Percentiles rank a stretch among this genome's conserved stretches.
phyloP scores from a whole-genome alignment of 148 eudicot species.

The Fagopyrum tataricum region DNA sequence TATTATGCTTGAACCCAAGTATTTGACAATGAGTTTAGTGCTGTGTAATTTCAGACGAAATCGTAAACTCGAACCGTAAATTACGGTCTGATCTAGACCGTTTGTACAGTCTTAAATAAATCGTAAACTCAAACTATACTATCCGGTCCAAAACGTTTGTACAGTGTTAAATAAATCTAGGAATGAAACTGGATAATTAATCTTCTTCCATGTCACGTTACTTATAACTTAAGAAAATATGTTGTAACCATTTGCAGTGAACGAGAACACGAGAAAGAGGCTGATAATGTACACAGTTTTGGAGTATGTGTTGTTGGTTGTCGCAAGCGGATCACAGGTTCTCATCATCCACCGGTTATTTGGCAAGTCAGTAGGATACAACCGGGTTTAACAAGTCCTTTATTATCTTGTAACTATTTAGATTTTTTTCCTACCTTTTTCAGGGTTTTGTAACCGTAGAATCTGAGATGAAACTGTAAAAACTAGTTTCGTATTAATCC shows the following conservation, averaged over 20 bases:
- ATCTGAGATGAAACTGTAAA: background rate
- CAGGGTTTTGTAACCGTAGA: background rate
- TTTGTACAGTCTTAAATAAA: no score
- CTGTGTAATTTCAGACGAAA: no score
- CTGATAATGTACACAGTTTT: slow-evolving; percentile 49
- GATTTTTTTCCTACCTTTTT: background rate
- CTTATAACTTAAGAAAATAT: background rate
- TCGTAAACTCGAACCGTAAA: no score
- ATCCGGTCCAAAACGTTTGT: no score
- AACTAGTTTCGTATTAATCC: background rate
- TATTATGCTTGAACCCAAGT: background rate
- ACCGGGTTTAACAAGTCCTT: slow-evolving; percentile 30
- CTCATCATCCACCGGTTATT: slow-evolving; percentile 49
- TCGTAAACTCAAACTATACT: no score
- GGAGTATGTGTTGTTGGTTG: slow-evolving; percentile 48
- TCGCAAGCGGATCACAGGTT: slow-evolving; percentile 44
- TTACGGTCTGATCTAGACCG: no score
- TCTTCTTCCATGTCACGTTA: background rate
- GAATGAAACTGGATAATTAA: background rate
- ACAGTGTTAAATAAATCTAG: no score
- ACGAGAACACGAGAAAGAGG: slow-evolving; percentile 59
- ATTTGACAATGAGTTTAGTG: background rate
- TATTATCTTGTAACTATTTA: background rate
- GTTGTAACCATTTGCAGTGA: slow-evolving; percentile 30
- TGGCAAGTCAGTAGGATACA: slow-evolving; percentile 50